Evolutionary conservation across 805 yeast genomes (phyloP).

Genomic region (Soucietia sequanensis): DNA sequence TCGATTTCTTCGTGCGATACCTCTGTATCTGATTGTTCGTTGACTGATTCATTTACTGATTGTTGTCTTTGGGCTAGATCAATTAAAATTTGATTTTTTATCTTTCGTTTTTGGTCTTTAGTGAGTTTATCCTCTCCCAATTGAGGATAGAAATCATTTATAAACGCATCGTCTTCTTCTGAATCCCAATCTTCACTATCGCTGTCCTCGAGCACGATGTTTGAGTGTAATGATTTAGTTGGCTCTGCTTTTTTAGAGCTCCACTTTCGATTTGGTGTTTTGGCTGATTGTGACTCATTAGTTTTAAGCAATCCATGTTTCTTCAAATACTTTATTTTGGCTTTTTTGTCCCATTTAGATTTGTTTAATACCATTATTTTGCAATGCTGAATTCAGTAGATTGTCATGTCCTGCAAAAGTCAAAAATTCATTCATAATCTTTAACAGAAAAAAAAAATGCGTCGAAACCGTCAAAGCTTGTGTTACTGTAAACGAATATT

Average conservation of each 20-base stretch:
- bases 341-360: slow-evolving; percentile 44
- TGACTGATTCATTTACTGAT: slow-evolving; percentile 8
- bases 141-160: slow-evolving; percentile 40
- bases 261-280: slow-evolving; percentile 31
- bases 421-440: too few relatives aligned
- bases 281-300: slow-evolving; percentile 7
- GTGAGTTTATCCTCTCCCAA: slow-evolving; percentile 32
- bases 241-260: slow-evolving; percentile 23
- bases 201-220: slow-evolving; percentile 23
- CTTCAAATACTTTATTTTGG: slow-evolving; percentile 35
- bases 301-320: slow-evolving; percentile 36
- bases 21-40: slow-evolving; percentile 6
- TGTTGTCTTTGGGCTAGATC: slow-evolving; percentile 18
- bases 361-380: slow-evolving; percentile 40
- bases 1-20: slow-evolving; percentile 24
- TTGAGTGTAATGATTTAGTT: slow-evolving; percentile 3
- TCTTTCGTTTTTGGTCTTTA: slow-evolving; percentile 32
- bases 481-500: too few relatives aligned
- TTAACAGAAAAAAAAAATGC: too few relatives aligned
- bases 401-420: too few relatives aligned
- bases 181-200: slow-evolving; percentile 39
- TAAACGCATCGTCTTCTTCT: slow-evolving; percentile 38
- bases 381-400: too few relatives aligned
- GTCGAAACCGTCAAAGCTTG: too few relatives aligned
- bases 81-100: slow-evolving; percentile 33